Evolutionary conservation across 2,329 filamentous ascomycete genomes (phyloP).

Genomic region (Boeremia lycopersici): DNA sequence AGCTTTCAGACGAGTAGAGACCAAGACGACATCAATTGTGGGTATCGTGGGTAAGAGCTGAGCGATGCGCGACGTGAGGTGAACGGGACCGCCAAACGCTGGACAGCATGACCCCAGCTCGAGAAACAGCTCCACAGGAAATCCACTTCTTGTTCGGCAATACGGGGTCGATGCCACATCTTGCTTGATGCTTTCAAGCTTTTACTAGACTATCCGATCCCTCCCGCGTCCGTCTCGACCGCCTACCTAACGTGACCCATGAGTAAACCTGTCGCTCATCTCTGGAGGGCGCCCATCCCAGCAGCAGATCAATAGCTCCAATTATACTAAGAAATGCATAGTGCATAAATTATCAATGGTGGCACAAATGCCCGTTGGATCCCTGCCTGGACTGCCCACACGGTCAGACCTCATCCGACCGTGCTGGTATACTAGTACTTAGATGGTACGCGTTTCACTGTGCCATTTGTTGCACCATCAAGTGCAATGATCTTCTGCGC

Average conservation of each 20-base stretch:
- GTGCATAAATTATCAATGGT: too few relatives aligned
- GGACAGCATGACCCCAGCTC: not conserved
- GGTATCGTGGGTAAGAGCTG: too few relatives aligned
- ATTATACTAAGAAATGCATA: too few relatives aligned
- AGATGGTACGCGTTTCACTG: not conserved
- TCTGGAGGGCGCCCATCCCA: too few relatives aligned
- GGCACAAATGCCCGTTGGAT: too few relatives aligned
- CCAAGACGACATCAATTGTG: too few relatives aligned
- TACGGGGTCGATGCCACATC: not conserved
- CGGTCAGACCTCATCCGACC: not conserved
- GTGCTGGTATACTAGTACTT: not conserved
- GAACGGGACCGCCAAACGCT: not conserved
- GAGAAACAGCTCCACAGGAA: not conserved
- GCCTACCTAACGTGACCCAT: too few relatives aligned
- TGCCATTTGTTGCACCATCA: not conserved
- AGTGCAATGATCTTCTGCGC: constrained; percentile 54
- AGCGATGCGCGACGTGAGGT: too few relatives aligned
- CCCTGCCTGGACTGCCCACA: too few relatives aligned
- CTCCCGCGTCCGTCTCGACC: not conserved
- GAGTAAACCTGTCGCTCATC: too few relatives aligned
- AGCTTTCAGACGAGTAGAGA: too few relatives aligned
- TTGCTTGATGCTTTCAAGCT: constrained; percentile 5
- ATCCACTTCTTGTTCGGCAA: not conserved
- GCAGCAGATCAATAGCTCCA: too few relatives aligned
- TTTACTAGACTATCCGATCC: not conserved